phyloP scores from a whole-genome alignment of 2,329 filamentous ascomycete species.

The Pezicula neosporulosa region DNA sequence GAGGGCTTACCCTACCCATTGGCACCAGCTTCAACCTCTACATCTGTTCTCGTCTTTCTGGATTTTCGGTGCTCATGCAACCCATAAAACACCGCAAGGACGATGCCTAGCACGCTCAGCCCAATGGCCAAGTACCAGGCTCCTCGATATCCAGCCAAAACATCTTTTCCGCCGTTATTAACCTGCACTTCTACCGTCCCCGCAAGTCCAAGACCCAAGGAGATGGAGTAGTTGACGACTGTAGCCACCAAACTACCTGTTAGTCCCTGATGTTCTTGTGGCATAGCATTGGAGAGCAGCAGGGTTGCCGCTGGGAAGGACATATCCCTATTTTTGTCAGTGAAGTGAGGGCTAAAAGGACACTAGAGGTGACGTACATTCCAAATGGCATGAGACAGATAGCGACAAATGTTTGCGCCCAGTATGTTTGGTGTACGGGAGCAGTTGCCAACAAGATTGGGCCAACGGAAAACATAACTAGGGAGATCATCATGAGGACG shows the following conservation, averaged over 20 bases:
- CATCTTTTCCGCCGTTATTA: constrained; percentile 15
- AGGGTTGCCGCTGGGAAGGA: constrained; percentile 60
- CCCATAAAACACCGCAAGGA: neutral
- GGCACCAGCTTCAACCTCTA: no score
- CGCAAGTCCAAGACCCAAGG: constrained; percentile 61
- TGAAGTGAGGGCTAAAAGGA: no score
- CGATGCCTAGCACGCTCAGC: neutral
- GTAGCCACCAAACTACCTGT: constrained; percentile 58
- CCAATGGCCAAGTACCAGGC: constrained; percentile 5
- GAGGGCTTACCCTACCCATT: no score
- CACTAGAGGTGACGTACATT: constrained; percentile 33
- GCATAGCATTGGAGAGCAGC: constrained; percentile 51
- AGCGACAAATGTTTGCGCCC: constrained; percentile 57
- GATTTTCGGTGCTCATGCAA: neutral
- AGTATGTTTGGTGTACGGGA: constrained; percentile 56
- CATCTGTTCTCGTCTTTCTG: neutral
- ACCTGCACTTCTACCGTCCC: constrained; percentile 55
- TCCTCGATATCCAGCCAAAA: constrained; percentile 1
- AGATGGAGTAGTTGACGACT: constrained; percentile 66
- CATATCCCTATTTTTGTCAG: constrained; percentile 42
- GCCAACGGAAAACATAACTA: constrained; percentile 36
- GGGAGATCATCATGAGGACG: constrained; percentile 31
- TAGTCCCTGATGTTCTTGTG: constrained; percentile 44
- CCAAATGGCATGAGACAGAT: constrained; percentile 56
- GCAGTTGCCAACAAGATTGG: constrained; percentile 38